Percentiles rank a stretch among this genome's conserved stretches.
These are phyloP conservation scores for Meripilus lineatus DNA, from an alignment of 1,284 basidiomycete species.

Conservation along the genomic window DNA sequence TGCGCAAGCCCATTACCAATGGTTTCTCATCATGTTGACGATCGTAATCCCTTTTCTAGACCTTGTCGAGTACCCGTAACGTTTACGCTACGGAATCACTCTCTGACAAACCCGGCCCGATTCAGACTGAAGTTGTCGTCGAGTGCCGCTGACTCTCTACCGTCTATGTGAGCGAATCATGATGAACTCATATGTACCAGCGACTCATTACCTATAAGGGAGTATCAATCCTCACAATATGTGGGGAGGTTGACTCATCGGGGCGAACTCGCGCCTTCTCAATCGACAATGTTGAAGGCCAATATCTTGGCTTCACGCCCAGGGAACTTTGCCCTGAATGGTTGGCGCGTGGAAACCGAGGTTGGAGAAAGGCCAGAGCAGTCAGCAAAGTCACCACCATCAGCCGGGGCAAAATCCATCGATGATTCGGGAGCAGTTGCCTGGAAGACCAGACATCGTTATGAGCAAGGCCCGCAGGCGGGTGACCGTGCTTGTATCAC, in stretches of 20 bases:
- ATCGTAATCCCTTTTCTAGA: conserved; percentile 33
- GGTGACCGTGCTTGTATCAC: conserved; percentile 39
- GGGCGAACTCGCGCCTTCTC: conserved; percentile 47
- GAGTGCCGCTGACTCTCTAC: conserved; percentile 18
- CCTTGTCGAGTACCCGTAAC: conserved; percentile 49
- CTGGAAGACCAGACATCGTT: conserved; percentile 40
- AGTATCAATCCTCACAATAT: conserved; percentile 41
- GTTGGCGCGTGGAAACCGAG: conserved; percentile 64
- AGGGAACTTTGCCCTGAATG: conserved; percentile 58
- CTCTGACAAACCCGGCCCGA: conserved; percentile 49
- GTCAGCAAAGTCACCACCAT: background rate
- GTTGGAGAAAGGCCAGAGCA: conserved; percentile 36
- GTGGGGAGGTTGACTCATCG: conserved; percentile 57
- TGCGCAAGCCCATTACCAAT: conserved; percentile 37
- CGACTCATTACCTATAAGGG: background rate
- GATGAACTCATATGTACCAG: conserved; percentile 16
- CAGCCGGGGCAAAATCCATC: conserved; percentile 5
- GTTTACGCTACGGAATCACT: conserved; percentile 67
- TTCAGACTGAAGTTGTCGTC: conserved; percentile 48
- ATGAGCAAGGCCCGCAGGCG: conserved; percentile 42
- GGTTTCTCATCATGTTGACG: conserved; percentile 3
- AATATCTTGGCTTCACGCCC: conserved; percentile 56
- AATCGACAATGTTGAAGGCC: conserved; percentile 37
- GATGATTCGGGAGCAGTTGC: conserved; percentile 8
- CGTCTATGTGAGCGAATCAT: conserved; percentile 25